Percentiles rank a stretch among this genome's conserved stretches.
Conservation (phyloP, 1,284 basidiomycete genomes). For the Schizophyllum commune region DNA sequence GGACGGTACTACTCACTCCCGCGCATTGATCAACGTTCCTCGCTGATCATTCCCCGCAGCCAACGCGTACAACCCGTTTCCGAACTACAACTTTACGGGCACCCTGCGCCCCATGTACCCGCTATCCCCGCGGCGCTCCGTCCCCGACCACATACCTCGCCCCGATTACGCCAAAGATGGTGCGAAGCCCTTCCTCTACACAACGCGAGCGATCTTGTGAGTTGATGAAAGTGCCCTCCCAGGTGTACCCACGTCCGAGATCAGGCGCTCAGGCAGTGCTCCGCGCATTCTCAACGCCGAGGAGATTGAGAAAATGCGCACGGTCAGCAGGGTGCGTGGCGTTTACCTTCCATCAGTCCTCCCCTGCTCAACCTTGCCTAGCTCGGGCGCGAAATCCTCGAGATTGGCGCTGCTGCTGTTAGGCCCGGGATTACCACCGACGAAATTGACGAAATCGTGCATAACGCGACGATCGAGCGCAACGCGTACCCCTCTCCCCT, state of each 20-base stretch:
- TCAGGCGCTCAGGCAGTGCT: conserved; percentile 47
- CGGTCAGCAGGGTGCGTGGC: conserved; percentile 59
- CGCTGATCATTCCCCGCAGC: conserved; percentile 29
- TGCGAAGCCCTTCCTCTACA: conserved; percentile 28
- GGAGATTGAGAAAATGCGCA: conserved; percentile 77
- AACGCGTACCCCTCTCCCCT: conserved; percentile 92
- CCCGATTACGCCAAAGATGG: conserved; percentile 78
- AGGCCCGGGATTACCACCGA: conserved; percentile 93
- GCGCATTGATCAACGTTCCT: conserved; percentile 15
- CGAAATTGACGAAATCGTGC: conserved; percentile 92
- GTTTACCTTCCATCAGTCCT: not conserved
- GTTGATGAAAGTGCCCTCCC: conserved; percentile 9
- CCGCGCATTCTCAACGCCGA: conserved; percentile 56
- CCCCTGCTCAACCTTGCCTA: conserved; percentile 23
- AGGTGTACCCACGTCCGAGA: conserved; percentile 63
- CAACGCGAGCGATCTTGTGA: conserved; percentile 13
- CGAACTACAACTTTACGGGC: conserved; percentile 63
- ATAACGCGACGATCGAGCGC: conserved; percentile 86
- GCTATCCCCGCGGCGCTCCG: conserved; percentile 55
- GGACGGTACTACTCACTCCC: conserved; percentile 16
- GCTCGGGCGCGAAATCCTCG: conserved; percentile 88
- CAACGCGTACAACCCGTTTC: conserved; percentile 71
- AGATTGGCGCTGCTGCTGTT: conserved; percentile 80
- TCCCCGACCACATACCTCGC: conserved; percentile 69
- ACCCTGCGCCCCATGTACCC: conserved; percentile 69